Evolutionary conservation across 2,329 filamentous ascomycete genomes (phyloP), one percentile per base, ranked within the genome.

Genomic region (Aspergillus persii): DNA sequence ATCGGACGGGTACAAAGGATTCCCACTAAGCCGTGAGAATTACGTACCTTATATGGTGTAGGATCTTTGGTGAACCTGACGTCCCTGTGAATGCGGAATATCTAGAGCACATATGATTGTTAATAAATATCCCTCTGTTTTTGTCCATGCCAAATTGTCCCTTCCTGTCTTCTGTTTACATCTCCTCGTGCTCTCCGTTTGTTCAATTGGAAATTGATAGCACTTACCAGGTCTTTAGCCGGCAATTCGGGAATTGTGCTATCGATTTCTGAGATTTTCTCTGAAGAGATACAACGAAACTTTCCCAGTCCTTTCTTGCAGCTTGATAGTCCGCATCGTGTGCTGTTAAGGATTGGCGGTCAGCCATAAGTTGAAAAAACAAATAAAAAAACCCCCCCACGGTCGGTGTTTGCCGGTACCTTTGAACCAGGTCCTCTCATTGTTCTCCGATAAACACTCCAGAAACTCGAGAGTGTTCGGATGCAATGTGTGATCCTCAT

Each of bases 71-170:
- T 90, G 77, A 96, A 96, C 57, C 92, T 86, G 48, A 95, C 84
- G 68, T 96, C 92, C 67, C 92, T 83, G 75, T 96, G 92, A 60
- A 96, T 95, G 61, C 92, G 88, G 73, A 94, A 96, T 51, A 92
- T 80, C 84, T 86, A 63, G 31, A 41, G 30, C 50, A 51, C 47
- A 49, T 47, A 44, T 5, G 36, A 18, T 47, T 55, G 54, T 66
- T 58, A 66, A 61, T 61, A 39, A 41, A 54, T 23, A 39, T 59
- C 39, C 47, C 33, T 51, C 58, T 30, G 15, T 49, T 50, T 30
- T 48, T 29, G 33, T 31, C 27, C 33, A 54, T 51, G 27, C 26
- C 6, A 18, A 9, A 46, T 26, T 50, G n/a, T n/a, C 18, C 18
- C 33, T 50, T 46, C 23, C 9, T 33, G 8, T 44, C 23, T 23